Evolutionary conservation across 1,139 yeast species (phyloP), one percentile per base, ranked within the genome.

Genomic region (Candida glucosophila): DNA sequence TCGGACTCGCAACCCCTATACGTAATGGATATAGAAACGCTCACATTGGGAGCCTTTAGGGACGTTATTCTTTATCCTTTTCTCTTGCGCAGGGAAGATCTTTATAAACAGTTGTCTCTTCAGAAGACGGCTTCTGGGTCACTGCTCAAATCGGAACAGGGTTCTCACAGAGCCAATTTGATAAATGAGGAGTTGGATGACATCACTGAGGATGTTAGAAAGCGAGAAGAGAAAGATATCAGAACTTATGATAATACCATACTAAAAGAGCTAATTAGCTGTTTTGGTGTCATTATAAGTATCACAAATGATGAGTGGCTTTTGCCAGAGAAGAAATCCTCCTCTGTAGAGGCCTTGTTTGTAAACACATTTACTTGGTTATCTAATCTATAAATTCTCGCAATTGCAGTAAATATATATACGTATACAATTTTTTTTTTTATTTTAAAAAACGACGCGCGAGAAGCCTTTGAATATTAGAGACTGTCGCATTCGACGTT

Each of bases 31-130:
- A 44, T 59, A 5, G 66, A 60, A 26, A 41, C 35, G 15, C 37
- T 51, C 3, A 32, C 59, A 5, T 33, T 60, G 5, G 31, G 41
- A 12, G 48, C 62, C 3, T 61, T 58, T 30, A 43, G 58, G 25
- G 58, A 56, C 18, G 40, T 46, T 6, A 36, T 60, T 5, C 29
- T 60, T 2, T 29, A 40, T 10, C 67, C 68, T 2, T 43, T 50
- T 15, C 33, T 59, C 6, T 27, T 43, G 5, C 40, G 37, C 12
- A 34, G 60, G 21, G 39, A 27, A 21, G n/a, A 24, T 22, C 11
- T 34, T 29, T 32, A 26, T 39, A 19, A 30, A 23, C 20, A 24
- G n/a, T n/a, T n/a, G n/a, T n/a, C n/a, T n/a, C n/a, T n/a, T n/a
- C n/a, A n/a, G n/a, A n/a, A n/a, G n/a, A n/a, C n/a, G n/a, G n/a